A percentile compares a stretch with the other conserved stretches of the same genome.
These are phyloP conservation scores for Tuber magnatum DNA, from an alignment of 495 filamentous ascomycete species.

Conservation along the genomic window DNA sequence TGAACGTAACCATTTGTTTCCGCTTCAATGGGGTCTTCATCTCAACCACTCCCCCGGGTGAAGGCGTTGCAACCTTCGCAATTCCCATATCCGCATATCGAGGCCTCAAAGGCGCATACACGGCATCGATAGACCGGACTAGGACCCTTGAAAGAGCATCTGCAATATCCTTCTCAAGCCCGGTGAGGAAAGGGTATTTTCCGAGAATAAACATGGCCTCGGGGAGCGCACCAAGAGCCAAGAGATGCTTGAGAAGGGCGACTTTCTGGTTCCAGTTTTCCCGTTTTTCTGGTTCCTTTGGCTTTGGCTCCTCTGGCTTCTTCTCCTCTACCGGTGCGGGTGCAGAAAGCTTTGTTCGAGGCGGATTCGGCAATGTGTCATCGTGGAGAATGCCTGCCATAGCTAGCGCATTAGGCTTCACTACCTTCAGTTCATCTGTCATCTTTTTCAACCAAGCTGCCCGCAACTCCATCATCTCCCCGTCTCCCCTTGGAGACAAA, in stretches of 20 bases:
- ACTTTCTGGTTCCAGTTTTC: conserved; percentile 67
- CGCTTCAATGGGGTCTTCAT: conserved; percentile 30
- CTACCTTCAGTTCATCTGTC: conserved; percentile 65
- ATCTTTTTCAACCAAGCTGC: conserved; percentile 66
- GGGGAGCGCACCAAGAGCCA: conserved; percentile 85
- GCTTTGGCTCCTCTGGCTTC: conserved; percentile 36
- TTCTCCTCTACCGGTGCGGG: conserved; percentile 11
- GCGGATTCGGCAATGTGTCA: conserved; percentile 57
- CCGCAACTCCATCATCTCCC: conserved; percentile 65
- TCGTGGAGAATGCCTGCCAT: conserved; percentile 82
- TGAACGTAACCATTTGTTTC: conserved; percentile 41
- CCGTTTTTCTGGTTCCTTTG: conserved; percentile 59
- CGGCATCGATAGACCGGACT: conserved; percentile 64
- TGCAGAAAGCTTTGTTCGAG: conserved; percentile 25
- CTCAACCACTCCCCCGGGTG: conserved; percentile 32
- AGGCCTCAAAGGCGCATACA: conserved; percentile 54
- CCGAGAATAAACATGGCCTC: conserved; percentile 90
- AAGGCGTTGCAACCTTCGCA: conserved; percentile 26
- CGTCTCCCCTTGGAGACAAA: conserved; percentile 69
- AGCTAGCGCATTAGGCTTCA: conserved; percentile 74
- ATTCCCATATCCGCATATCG: conserved; percentile 41
- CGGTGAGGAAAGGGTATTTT: conserved; percentile 81
- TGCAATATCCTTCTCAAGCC: conserved; percentile 68
- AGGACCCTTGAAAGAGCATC: conserved; percentile 77
- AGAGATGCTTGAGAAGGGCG: conserved; percentile 69